These are phyloP conservation scores for Neurospora sp. DNA, from an alignment of 495 filamentous ascomycete genomes.

Conservation along the genomic window DNA sequence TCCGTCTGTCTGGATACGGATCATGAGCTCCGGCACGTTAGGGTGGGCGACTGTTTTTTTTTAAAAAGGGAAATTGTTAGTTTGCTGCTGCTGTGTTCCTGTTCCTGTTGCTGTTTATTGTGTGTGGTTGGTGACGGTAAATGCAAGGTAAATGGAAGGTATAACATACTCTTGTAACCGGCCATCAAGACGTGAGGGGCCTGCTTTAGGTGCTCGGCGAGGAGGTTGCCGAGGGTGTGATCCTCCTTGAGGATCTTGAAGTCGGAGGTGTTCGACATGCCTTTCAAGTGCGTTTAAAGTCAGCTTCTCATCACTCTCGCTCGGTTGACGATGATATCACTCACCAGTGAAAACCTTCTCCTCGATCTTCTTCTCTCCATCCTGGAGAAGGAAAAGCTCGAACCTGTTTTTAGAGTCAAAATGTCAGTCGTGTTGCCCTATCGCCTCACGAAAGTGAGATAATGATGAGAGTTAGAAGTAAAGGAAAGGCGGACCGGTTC, in stretches of 20 bases:
- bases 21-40: slow-evolving; percentile 70
- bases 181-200: slow-evolving; percentile 72
- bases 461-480: not conserved
- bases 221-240: slow-evolving; percentile 87
- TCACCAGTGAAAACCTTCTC: slow-evolving; percentile 77
- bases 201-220: slow-evolving; percentile 70
- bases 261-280: slow-evolving; percentile 72
- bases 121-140: no score
- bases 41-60: slow-evolving; percentile 60
- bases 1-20: slow-evolving; percentile 91
- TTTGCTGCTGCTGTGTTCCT: not conserved
- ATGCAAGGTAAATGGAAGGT: no score
- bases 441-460: not conserved
- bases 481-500: not conserved
- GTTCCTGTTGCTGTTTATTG: not conserved
- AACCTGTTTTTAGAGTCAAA: slow-evolving; percentile 46
- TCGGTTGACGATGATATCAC: no score
- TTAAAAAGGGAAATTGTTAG: not conserved
- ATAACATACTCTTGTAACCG: slow-evolving; percentile 61
- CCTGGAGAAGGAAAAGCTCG: slow-evolving; percentile 76
- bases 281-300: no score
- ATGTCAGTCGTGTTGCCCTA: slow-evolving; percentile 8
- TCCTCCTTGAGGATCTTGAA: slow-evolving; percentile 96
- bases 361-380: slow-evolving; percentile 87
- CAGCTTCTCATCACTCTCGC: no score